Evolutionary conservation across 2,329 filamentous ascomycete genomes (phyloP), one percentile per base, ranked within the genome.

Genomic region (Zymoseptoria passerinii): DNA sequence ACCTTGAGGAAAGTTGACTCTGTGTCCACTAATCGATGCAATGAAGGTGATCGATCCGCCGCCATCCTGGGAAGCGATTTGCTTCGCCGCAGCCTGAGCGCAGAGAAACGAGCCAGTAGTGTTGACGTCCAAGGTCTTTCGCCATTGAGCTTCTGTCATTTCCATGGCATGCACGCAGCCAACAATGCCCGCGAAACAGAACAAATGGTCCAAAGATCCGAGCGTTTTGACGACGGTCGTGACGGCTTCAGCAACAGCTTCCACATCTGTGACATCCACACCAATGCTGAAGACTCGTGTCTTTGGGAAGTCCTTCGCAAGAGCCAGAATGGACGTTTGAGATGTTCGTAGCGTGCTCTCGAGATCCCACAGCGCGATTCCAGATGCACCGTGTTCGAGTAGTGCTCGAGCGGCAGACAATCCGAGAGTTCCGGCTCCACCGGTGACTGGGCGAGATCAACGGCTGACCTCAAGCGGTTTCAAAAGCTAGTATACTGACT

Each of bases 171-270:
- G 80, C 0, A 79, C 76, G 63, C 82, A 86, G 44, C 78, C 79
- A 0, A 89, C 87, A 0, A 90, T 79, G 4, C 88, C 87, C 0
- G 86, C 87, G 65, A 88, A 88, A 64, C 82, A 85, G 63, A 83
- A 78, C 1, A 87, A 73, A 50, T 81, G 80, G 59, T 82, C 76
- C 2, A 88, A 68, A 18, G 74, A 73, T 1, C 82, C 82, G 2
- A 85, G 73, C 1, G 71, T 65, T 9, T 71, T 63, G 0, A 73
- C 74, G 0, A 75, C 75, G 52, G 73, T 69, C 5, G 71, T 61
- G 2, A 81, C 72, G 0, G 76, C 77, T 7, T 72, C 65, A 1
- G 74, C 70, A 3, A 86, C 78, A 1, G 71, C 74, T 1, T 69
- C 70, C 35, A 77, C 78, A 51, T 81, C 77, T 0, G 84, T 85